Conservation (phyloP, 352 stramenopile species). For the Pythium chondricola region DNA sequence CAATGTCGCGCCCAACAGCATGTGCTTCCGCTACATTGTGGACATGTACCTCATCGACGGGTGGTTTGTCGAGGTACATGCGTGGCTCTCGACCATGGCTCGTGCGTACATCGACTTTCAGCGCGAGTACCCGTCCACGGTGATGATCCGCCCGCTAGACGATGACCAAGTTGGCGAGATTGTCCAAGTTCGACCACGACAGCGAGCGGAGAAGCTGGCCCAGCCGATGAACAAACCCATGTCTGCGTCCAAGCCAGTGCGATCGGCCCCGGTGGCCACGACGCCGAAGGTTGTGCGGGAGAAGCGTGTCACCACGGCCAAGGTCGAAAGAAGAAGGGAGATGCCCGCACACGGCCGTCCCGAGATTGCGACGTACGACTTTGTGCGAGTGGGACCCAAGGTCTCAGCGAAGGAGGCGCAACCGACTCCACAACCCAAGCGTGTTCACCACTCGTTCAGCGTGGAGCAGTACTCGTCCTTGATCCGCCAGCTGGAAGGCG, state of each 20-base stretch:
- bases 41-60: slow-evolving; percentile 25
- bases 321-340: no score
- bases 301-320: neutral
- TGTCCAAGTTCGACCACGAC: neutral
- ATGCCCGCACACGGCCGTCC: no score
- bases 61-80: slow-evolving; percentile 34
- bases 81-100: slow-evolving; percentile 28
- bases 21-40: slow-evolving; percentile 26
- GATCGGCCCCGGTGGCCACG: neutral
- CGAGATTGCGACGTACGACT: no score
- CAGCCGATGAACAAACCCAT: neutral
- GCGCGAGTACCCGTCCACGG: slow-evolving; percentile 14
- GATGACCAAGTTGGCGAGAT: slow-evolving; percentile 13
- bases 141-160: slow-evolving; percentile 27
- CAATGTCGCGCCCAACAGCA: slow-evolving; percentile 25
- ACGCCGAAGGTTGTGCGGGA: neutral
- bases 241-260: no score
- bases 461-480: slow-evolving; percentile 3
- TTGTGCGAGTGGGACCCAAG: neutral
- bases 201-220: neutral
- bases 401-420: neutral
- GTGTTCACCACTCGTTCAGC: neutral
- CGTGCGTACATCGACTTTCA: slow-evolving; percentile 30
- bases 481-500: slow-evolving; percentile 6
- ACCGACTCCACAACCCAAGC: neutral